Base-by-base conservation (phyloP, 1,284 basidiomycete genomes). In the Acaromyces ingoldii region DNA sequence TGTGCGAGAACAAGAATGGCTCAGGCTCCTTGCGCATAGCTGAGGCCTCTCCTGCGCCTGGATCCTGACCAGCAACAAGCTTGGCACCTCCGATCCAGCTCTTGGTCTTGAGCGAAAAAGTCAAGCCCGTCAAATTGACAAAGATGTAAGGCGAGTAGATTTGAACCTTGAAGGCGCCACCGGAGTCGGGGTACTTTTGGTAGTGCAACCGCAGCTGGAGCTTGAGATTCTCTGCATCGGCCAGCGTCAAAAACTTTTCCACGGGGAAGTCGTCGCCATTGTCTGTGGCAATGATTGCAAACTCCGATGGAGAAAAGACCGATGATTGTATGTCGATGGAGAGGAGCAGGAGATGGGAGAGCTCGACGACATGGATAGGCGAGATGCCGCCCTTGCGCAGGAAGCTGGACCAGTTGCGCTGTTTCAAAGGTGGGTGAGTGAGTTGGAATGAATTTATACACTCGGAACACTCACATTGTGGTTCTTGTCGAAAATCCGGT, bases 161-260 rank as follows among this genome's bases (percentile, higher is more conserved):
- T 76, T 98, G 93, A 1, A 97, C 89, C 77, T 90, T 93, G 82
- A 96, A 95, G 1, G 93, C 91, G n/a, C 95, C 92, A 2, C 93
- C 95, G 10, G 91, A 89, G 55, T 96, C 84, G 2, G 89, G 85
- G 76, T 89, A 90, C 39, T 66, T 65, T 55, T 61, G 54, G 74
- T 96, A 98, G 75, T 95, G 90, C 29, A 98, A 77, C 58, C 81
- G 84, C 48, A 98, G 79, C 62, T 88, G 83, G 42, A 97, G 79
- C 76, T 89, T 92, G 36, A 87, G 81, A 44, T 86, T 87, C 42
- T 82, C 80, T 33, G 82, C 77, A 76, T 98, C 95, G 6, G 85
- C 81, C 34, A 98, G 77, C 21, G 82, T 82, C 29, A 96, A 76
- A 15, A 80, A 80, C 46, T 82, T 82, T 70, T 96, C 91, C 29